Evolutionary conservation across 2,329 filamentous ascomycete species (phyloP), one percentile per base, ranked within the genome.

Genomic region (Nigrograna mackinnonii): DNA sequence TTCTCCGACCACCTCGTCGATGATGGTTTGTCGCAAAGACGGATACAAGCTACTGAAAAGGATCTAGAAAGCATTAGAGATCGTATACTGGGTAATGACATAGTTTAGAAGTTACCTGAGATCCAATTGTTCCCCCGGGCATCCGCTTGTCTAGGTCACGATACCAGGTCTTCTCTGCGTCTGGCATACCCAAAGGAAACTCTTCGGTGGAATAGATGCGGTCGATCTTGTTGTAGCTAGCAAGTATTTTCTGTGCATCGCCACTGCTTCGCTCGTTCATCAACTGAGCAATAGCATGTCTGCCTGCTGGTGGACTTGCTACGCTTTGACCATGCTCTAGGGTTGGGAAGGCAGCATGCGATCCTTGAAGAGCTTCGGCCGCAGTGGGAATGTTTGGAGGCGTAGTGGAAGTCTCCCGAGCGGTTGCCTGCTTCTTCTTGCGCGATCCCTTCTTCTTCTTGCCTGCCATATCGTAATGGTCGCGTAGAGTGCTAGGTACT

Each of bases 11-110:
- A 60, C 55, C 20, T 47, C 20, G 1, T 49, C 40, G 26, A 61
- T 55, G 32, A 61, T 58, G 5, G 30, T 39, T 19, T 52, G 43
- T 14, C 54, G 50, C n/a, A 60, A 35, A 11, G 52, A 17, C 17
- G 16, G 34, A 12, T 7, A 20, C 11, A 36, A 11, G 19, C 11
- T 16, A 17, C 34, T 6, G 20, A 36, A 36, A 11, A 11, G 11
- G 7, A 20, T 12, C 4, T 36, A 17, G 24, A 28, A 9, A 28
- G n/a, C 24, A 28, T 28, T n/a, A 28, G 24, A 9, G n/a, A n/a
- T n/a, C n/a, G n/a, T n/a, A n/a, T n/a, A n/a, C n/a, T n/a, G n/a
- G n/a, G n/a, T n/a, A n/a, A n/a, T n/a, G n/a, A n/a, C n/a, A n/a
- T n/a, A n/a, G n/a, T n/a, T n/a, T n/a, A n/a, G n/a, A n/a, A n/a